These are phyloP conservation scores for Aquilaria agallochum DNA, from an alignment of 441 rosid species.

Conservation along the genomic window DNA sequence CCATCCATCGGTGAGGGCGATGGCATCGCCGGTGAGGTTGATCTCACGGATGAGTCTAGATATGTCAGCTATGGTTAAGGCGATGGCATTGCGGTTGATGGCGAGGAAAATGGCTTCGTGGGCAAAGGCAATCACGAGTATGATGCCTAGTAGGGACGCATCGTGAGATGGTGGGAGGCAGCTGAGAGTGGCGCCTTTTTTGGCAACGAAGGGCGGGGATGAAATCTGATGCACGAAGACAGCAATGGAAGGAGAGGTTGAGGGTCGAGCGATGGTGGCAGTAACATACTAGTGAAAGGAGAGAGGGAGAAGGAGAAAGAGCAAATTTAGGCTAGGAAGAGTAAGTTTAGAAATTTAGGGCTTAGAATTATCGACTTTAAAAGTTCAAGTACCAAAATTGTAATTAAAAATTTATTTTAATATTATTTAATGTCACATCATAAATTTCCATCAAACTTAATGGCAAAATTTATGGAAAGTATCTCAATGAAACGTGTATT, in stretches of 20 bases:
- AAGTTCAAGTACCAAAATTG: too few species aligned
- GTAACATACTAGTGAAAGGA: too few species aligned
- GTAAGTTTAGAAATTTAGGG: too few species aligned
- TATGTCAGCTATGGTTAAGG: slow-evolving; percentile 32
- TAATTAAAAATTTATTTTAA: too few species aligned
- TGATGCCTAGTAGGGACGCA: background rate
- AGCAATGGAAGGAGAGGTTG: slow-evolving; percentile 66
- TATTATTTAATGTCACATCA: too few species aligned
- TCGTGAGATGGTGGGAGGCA: background rate
- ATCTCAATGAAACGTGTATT: too few species aligned
- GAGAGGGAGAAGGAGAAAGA: too few species aligned
- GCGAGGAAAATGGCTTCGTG: slow-evolving; percentile 53
- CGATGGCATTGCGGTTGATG: too few species aligned
- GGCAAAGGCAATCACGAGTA: slow-evolving; percentile 22
- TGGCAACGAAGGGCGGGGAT: slow-evolving; percentile 41
- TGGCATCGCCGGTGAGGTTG: slow-evolving; percentile 62
- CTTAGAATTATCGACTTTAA: too few species aligned
- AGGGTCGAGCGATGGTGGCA: background rate
- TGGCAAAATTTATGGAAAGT: too few species aligned
- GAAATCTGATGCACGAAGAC: slow-evolving; percentile 40
- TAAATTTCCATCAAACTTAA: too few species aligned
- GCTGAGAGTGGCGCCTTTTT: background rate
- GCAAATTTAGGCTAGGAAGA: too few species aligned
- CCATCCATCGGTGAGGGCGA: slow-evolving; percentile 45
- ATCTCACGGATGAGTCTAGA: slow-evolving; percentile 77